phyloP scores from a whole-genome alignment of 2,329 filamentous ascomycete genomes.

The Allantophomopsis cytisporea region DNA sequence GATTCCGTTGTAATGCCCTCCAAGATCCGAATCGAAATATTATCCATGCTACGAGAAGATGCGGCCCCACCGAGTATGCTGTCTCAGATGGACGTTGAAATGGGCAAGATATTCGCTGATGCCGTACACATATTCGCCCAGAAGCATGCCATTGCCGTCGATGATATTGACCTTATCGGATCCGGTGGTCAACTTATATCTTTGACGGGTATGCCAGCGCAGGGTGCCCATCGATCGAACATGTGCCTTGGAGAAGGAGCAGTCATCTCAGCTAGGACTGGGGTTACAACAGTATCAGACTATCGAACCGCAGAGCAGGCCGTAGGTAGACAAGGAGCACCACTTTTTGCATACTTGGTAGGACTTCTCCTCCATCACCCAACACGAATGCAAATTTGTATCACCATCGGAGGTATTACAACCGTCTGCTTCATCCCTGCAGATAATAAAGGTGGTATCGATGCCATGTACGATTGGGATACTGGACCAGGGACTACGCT shows the following conservation, averaged over 20 bases:
- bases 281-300: constrained; percentile 18
- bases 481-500: constrained; percentile 17
- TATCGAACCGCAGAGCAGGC: constrained; percentile 19
- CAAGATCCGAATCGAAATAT: constrained; percentile 17
- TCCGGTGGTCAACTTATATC: constrained; percentile 17
- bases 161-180: constrained; percentile 18
- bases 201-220: constrained; percentile 14
- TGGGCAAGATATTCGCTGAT: constrained; percentile 18
- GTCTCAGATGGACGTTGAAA: constrained; percentile 18
- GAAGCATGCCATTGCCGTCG: constrained; percentile 15
- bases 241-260: constrained; percentile 19
- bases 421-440: constrained; percentile 17
- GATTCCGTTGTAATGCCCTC: constrained; percentile 19
- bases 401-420: constrained; percentile 17
- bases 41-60: constrained; percentile 18
- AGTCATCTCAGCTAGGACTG: constrained; percentile 19
- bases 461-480: constrained; percentile 20
- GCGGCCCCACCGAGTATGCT: constrained; percentile 18
- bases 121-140: constrained; percentile 17
- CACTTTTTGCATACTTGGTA: constrained; percentile 16
- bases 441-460: constrained; percentile 16
- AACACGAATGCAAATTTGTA: constrained; percentile 16
- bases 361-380: constrained; percentile 17
- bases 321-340: constrained; percentile 18
- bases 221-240: constrained; percentile 17